Base-by-base conservation (phyloP, 1,284 basidiomycete genomes). In the Ceratobasidium sp. region DNA sequence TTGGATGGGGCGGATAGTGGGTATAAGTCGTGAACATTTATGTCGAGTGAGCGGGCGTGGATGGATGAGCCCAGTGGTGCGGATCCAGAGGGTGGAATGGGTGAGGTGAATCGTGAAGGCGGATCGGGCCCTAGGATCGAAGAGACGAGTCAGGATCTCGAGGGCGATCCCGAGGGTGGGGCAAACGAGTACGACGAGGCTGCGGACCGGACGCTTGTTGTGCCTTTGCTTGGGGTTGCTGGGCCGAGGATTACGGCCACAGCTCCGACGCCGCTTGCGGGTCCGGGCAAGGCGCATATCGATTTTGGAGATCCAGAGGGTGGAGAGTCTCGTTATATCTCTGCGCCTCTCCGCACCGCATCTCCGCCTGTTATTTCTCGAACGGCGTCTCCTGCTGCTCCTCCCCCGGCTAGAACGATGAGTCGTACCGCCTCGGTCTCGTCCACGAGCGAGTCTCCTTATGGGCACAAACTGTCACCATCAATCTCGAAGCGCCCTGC, bases 161-260 rank as follows among this genome's bases (percentile, higher is more conserved):
- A 78, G 41, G 77, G 70, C 38, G 77, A 78, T 70, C 78, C 78
- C 33, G 71, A 78, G n/a, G 59, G 69, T 67, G 77, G 70, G 12
- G 62, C 33, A 27, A 50, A 44, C 20, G 55, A 62, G n/a, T 67
- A 50, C 33, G 71, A 76, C 48, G 71, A 73, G 8, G 12, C 41
- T 20, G 69, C 50, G 16, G 77, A 69, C 33, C 65, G 71, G 35
- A 74, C 66, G 50, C 48, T 73, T 20, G 44, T 69, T 62, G 71
- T 64, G 30, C 54, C 64, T 60, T 10, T 69, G 41, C 33, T 75
- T 10, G 62, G 48, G 10, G 62, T 75, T 18, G 12, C 27, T 35
- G 73, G 73, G n/a, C 73, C 73, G n/a, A 65, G 12, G 54, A 75
- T 75, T 50, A 75, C 46, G 48, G 73, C 60, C 6, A 75, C 73